Evolutionary conservation across 306 rosid species (phyloP), one percentile per base, ranked within the genome.

Genomic region (Malus asiatica): DNA sequence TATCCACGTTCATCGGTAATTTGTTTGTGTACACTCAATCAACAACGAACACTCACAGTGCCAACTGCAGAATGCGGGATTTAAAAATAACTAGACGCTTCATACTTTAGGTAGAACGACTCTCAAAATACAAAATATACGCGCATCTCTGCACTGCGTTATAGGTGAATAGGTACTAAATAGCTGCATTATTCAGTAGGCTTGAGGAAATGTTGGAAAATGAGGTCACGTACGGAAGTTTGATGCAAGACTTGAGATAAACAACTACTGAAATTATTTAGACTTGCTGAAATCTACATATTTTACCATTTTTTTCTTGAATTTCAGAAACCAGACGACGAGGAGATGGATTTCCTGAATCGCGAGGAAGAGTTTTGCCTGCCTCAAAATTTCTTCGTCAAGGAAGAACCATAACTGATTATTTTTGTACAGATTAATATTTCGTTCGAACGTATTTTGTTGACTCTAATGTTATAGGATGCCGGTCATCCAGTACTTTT

Each of bases 241-340:
- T 38, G 71, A 22, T 2, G 57, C 4, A 22, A 42, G 38, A 6
- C 12, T 30, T 16, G 22, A 59, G 42, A 18, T 57, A 35, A 32
- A 60, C 52, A 60, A 42, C 27, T 1, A 13, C 13, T 6, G 48
- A 8, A 59, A 16, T 13, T 20, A 16, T 2, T 40, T 35, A 19
- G 45, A 68, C 79, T 4, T 79, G 46, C 59, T 75, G 51, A 68
- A 77, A 19, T 58, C 32, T 77, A 23, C 23, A 61, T 73, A 16
- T 68, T 65, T 82, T 57, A 22, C 62, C 68, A 64, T 48, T 32
- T 52, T 38, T 52, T 38, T 19, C 66, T 46, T 55, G 38, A 27
- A 59, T 78, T 69, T 68, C 88, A 96, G 99, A 96, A 96, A 85
- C 79, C 99, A 67, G 97, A 96, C 8, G 99, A 96, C 1, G 99